Evolutionary conservation across 306 rosid species (phyloP).

Genomic region (Acacia confusa): DNA sequence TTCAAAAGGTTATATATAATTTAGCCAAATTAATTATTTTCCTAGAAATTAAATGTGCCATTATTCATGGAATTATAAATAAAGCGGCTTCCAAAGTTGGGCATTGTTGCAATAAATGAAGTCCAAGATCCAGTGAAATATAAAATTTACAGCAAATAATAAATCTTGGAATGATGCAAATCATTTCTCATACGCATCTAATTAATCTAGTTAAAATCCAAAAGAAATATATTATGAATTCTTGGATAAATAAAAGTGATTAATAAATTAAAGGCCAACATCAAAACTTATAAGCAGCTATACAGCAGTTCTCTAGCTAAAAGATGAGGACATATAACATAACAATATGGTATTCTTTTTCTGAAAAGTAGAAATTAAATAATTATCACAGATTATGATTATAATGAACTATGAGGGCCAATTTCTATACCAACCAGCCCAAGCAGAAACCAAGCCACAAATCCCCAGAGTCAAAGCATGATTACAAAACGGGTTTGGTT

Average conservation of each 20-base stretch:
- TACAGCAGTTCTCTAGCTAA: not conserved
- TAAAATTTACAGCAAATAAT: not conserved
- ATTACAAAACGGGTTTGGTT: slow-evolving; percentile 85
- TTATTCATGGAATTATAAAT: no score
- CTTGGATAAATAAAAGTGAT: not conserved
- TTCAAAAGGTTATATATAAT: no score
- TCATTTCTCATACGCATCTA: not conserved
- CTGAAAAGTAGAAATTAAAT: slow-evolving; percentile 9
- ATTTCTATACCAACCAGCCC: slow-evolving; percentile 99
- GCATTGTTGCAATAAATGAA: not conserved
- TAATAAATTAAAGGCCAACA: not conserved
- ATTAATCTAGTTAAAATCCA: not conserved
- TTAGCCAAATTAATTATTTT: no score
- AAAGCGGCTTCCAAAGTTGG: not conserved
- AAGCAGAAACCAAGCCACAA: slow-evolving; percentile 96
- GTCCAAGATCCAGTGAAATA: not conserved
- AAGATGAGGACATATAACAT: not conserved
- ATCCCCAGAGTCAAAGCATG: slow-evolving; percentile 85
- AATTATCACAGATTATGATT: slow-evolving; percentile 3
- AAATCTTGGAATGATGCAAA: not conserved
- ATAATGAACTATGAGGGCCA: slow-evolving; percentile 66
- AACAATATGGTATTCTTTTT: not conserved
- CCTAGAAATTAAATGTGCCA: no score
- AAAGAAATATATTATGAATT: not conserved
- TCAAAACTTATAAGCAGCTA: not conserved